These are phyloP conservation scores for Aspergillus mulundensis DNA, from an alignment of 495 filamentous ascomycete species.

Conservation along the genomic window DNA sequence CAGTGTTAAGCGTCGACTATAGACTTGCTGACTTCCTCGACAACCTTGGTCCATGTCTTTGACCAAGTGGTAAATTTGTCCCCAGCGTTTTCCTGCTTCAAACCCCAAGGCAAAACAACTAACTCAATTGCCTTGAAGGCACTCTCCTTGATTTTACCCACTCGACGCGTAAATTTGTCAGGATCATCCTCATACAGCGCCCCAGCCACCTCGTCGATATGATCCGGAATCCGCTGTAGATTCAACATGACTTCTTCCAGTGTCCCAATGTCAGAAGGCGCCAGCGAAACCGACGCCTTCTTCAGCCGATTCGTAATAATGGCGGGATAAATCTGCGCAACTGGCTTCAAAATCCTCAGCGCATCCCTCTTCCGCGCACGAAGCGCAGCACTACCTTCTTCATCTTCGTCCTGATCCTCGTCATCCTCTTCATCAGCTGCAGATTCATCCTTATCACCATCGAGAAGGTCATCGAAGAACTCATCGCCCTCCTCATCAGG, in stretches of 20 bases:
- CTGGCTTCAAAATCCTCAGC: slow-evolving; percentile 38
- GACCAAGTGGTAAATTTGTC: slow-evolving; percentile 49
- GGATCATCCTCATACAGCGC: slow-evolving; percentile 43
- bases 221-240: slow-evolving; percentile 37
- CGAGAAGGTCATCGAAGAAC: slow-evolving; percentile 42
- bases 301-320: slow-evolving; percentile 37
- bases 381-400: slow-evolving; percentile 27
- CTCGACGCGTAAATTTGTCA: slow-evolving; percentile 22
- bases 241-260: slow-evolving; percentile 31
- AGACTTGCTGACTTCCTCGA: slow-evolving; percentile 39
- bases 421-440: slow-evolving; percentile 32
- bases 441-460: slow-evolving; percentile 35
- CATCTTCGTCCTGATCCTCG: slow-evolving; percentile 23
- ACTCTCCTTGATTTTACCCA: slow-evolving; percentile 25
- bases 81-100: slow-evolving; percentile 14
- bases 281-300: slow-evolving; percentile 16
- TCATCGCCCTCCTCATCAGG: slow-evolving; percentile 59
- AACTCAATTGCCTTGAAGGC: slow-evolving; percentile 29
- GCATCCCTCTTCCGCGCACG: slow-evolving; percentile 36
- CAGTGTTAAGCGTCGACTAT: slow-evolving; percentile 1
- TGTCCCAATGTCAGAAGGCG: slow-evolving; percentile 12
- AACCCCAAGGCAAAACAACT: slow-evolving; percentile 26
- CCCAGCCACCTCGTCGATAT: slow-evolving; percentile 47
- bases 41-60: slow-evolving; percentile 45
- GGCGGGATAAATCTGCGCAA: slow-evolving; percentile 40